A percentile compares a stretch with the other conserved stretches of the same genome.
Conservation (phyloP, 1,284 basidiomycete species). For the Ceratobasidium sp. region DNA sequence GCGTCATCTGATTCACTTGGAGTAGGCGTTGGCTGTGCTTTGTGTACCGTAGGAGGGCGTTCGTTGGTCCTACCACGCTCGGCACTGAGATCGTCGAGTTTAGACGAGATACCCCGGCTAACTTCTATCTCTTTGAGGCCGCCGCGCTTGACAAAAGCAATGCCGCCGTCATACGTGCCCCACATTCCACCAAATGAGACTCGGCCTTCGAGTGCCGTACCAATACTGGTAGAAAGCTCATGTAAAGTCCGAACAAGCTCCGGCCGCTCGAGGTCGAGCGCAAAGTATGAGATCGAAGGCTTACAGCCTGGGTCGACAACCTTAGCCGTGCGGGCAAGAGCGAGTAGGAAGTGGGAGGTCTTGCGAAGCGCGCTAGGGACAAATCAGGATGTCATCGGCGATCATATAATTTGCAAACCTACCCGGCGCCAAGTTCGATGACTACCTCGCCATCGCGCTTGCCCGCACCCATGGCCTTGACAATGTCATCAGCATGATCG, state of each 20-base stretch:
- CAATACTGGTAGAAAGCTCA: constrained; percentile 76
- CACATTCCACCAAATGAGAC: constrained; percentile 86
- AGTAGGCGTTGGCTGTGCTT: constrained; percentile 38
- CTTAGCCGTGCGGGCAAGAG: constrained; percentile 68
- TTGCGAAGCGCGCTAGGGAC: constrained; percentile 82
- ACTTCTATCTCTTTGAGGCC: constrained; percentile 55
- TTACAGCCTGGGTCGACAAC: constrained; percentile 57
- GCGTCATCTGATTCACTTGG: constrained; percentile 27
- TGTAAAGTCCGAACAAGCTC: constrained; percentile 88
- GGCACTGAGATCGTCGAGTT: constrained; percentile 16
- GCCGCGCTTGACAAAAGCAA: constrained; percentile 64
- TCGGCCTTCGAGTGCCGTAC: constrained; percentile 75
- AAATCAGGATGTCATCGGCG: constrained; percentile 45
- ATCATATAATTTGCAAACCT: constrained; percentile 57
- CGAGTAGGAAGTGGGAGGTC: constrained; percentile 88
- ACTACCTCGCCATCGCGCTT: constrained; percentile 70
- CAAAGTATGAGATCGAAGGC: constrained; percentile 87
- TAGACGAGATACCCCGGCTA: constrained; percentile 15
- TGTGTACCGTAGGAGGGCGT: constrained; percentile 17
- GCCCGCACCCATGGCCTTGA: constrained; percentile 72
- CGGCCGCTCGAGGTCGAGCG: constrained; percentile 90
- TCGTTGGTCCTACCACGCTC: constrained; percentile 29
- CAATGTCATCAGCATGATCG: constrained; percentile 72
- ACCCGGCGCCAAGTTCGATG: constrained; percentile 92
- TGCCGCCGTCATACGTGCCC: constrained; percentile 89